These are phyloP conservation scores for Fusarium sp. DNA, from an alignment of 2,329 filamentous ascomycete species.

Conservation along the genomic window DNA sequence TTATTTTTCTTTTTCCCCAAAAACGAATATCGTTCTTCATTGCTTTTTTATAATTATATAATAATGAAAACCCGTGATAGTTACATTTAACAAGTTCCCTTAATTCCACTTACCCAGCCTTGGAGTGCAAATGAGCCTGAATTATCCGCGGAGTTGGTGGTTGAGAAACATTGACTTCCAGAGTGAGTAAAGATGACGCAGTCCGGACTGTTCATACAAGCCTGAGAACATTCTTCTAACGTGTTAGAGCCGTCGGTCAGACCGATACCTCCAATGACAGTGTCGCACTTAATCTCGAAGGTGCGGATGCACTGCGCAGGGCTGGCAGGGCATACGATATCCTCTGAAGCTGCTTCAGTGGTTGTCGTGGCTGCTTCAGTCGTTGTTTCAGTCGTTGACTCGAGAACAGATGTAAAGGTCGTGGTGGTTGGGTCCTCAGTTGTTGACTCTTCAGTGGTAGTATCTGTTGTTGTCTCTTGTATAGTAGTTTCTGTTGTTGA, in stretches of 20 bases:
- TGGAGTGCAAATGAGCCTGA: rapidly evolving
- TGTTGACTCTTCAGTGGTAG: not conserved
- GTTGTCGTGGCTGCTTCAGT: not conserved
- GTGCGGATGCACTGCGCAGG: not conserved
- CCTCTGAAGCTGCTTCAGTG: not conserved
- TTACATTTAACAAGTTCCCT: not conserved
- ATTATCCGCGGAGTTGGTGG: rapidly evolving
- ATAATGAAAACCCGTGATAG: too few species aligned
- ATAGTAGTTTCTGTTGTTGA: not conserved
- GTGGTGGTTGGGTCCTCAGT: not conserved
- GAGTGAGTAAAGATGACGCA: not conserved
- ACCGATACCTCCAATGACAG: not conserved
- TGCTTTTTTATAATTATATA: too few species aligned
- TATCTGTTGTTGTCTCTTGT: not conserved
- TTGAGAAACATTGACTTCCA: not conserved
- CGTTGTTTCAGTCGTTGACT: not conserved
- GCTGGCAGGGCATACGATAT: not conserved
- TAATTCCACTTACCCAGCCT: not conserved
- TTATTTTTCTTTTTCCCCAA: not conserved
- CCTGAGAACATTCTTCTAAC: not conserved
- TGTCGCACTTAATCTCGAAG: not conserved
- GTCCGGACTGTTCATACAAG: not conserved
- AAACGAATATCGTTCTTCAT: too few species aligned
- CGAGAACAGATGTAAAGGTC: not conserved
- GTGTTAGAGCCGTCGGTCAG: rapidly evolving